Evolutionary conservation across 106 monocot species (phyloP).

Genomic region (Dendrobium nobile): DNA sequence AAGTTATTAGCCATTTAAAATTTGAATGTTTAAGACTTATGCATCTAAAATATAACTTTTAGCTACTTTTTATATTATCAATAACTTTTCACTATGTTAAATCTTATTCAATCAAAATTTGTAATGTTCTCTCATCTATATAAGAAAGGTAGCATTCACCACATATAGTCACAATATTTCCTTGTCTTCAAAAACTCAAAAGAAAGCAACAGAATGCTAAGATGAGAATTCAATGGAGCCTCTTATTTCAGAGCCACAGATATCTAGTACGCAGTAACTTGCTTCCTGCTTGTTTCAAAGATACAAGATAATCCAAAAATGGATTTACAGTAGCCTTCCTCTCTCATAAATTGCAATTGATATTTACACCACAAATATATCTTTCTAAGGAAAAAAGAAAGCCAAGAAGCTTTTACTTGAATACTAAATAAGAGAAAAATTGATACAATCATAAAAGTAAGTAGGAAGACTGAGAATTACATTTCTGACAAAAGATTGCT

Average conservation of each 20-base stretch:
- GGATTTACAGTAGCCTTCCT: not conserved
- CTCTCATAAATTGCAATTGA: not conserved
- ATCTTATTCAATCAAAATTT: no score
- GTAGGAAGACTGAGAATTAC: constrained; percentile 4
- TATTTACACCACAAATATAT: not conserved
- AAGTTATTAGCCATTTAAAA: no score
- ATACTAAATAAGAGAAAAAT: not conserved
- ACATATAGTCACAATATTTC: no score
- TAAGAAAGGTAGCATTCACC: no score
- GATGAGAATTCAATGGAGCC: not conserved
- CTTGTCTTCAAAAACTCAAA: not conserved
- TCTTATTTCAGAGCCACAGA: not conserved
- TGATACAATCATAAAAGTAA: not conserved
- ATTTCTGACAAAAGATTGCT: constrained; percentile 71
- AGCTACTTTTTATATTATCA: no score
- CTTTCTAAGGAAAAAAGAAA: not conserved
- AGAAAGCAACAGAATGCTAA: not conserved
- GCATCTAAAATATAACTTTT: no score
- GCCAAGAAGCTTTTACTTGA: not conserved
- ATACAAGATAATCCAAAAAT: not conserved
- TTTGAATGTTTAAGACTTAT: no score
- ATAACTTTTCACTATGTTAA: no score
- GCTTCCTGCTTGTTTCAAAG: not conserved
- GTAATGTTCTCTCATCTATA: no score
- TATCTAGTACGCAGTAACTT: not conserved